Evolutionary conservation across 352 stramenopile species (phyloP).

Genomic region (Globisporangium recalcitrans): DNA sequence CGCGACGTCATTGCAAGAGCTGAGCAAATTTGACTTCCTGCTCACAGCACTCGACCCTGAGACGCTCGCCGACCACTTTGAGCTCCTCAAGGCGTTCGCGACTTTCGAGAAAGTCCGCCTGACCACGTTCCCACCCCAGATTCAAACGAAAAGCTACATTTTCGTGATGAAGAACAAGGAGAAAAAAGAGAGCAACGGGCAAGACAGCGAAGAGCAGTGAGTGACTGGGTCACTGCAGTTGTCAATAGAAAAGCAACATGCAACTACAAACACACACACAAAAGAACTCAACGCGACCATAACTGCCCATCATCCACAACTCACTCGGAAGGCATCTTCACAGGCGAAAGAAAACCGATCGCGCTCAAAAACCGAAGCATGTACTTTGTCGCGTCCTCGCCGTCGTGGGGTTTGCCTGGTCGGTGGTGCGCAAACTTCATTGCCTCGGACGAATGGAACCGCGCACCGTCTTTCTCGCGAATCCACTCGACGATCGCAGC

Average conservation of each 20-base stretch:
- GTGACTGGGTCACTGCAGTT: too few relatives aligned
- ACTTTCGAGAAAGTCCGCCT: slow-evolving; percentile 40
- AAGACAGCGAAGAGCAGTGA: too few relatives aligned
- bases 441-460: slow-evolving; percentile 6
- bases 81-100: slow-evolving; percentile 41
- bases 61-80: slow-evolving; percentile 34
- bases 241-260: neutral
- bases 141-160: slow-evolving; percentile 47
- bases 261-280: slow-evolving; percentile 1
- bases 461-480: slow-evolving; percentile 16
- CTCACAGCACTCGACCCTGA: slow-evolving; percentile 42
- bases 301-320: neutral
- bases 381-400: slow-evolving; percentile 28
- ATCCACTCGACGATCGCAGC: slow-evolving; percentile 52
- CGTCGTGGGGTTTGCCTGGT: slow-evolving; percentile 1
- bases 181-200: too few relatives aligned
- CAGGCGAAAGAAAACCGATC: slow-evolving; percentile 37
- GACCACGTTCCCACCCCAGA: slow-evolving; percentile 27
- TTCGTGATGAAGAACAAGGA: slow-evolving; percentile 55
- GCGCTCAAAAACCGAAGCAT: slow-evolving; percentile 49
- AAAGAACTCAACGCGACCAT: neutral
- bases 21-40: slow-evolving; percentile 58
- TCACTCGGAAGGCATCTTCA: slow-evolving; percentile 21
- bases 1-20: slow-evolving; percentile 34
- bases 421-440: slow-evolving; percentile 4